Base-by-base conservation (phyloP, 2,329 filamentous ascomycete species). In the Chrysosporium keratinophilum region DNA sequence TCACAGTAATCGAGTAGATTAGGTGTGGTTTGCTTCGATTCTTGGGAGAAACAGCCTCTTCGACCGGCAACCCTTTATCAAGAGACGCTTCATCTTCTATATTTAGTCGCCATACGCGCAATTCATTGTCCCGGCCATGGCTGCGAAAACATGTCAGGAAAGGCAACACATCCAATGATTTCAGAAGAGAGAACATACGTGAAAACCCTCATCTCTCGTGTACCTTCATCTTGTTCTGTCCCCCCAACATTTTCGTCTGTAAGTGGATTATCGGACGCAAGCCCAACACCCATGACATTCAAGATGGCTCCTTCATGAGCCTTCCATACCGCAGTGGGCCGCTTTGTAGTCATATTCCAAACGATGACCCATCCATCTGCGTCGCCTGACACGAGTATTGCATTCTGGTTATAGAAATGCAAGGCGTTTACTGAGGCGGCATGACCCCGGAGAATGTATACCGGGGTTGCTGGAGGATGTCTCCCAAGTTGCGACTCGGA, bases 111-210 rank as follows among this genome's bases (percentile, higher is more conserved):
- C 93, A 98, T 15, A 95, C 84, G 19, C 86, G 77, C 46, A 97
- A 77, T 64, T 83, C 87, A 66, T 93, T 85, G 66, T 98, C 93
- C 66, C 93, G 81, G 12, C 91, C 91, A 71, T 97, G 90, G 35
- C 90, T 96, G 58, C 35, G 1, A n/a, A 11, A 43, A 50, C 49
- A 34, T 12, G 15, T 50, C 31, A 51, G 34, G 15, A 48, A 51
- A 20, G 47, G 51, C 19, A 51, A 31, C 20, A 52, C 54, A 43
- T 45, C 33, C 14, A 23, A 37, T 28, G 17, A 1, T 19, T n/a
- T 7, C 9, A 19, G 3, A 11, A 11, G 50, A 53, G 17, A 41
- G 54, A 44, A 79, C 84, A 67, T 78, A 95, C 87, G 89, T 95
- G 68, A 95, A 85, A 54, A 97, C 73, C 60, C 78, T 84, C 57